Evolutionary conservation across 2,329 filamentous ascomycete genomes (phyloP), one percentile per base, ranked within the genome.

Genomic region (Xylariaceae sp.): DNA sequence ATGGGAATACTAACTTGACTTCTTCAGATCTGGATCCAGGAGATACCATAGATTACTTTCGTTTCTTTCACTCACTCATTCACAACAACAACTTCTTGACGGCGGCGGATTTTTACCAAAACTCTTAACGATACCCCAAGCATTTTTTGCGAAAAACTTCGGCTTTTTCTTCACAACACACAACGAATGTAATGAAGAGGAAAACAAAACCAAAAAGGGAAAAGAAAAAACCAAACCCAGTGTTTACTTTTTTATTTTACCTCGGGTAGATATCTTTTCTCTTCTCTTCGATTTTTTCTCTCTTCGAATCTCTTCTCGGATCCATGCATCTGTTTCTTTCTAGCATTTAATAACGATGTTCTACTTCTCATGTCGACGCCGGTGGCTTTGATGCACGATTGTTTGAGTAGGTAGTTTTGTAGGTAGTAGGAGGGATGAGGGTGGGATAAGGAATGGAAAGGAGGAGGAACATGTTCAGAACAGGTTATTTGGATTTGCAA

Each of bases 11-110:
- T 74, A 67, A 77, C 65, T 49, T 35, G n/a, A 9, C 47, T 5
- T 5, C 51, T 51, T 66, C 18, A 81, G 79, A 75, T 81, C 70
- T 81, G 78, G 78, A 74, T 80, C 66, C 73, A 78, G 69, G 74
- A 76, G 67, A 65, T 75, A 9, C 11, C 11, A 68, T 48, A 81
- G 80, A 63, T 77, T 54, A 60, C 64, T 30, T 30, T 30, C 23
- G 23, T 68, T 64, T 59, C 59, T 39, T 15, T 62, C 53, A 51
- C 58, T 30, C 23, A 30, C 1, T 30, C 23, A 30, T 42, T 42
- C 37, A 42, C 37, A 42, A 42, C 37, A 42, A 10, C 37, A 30
- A 52, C 61, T 61, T 66, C 67, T 64, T 13, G 65, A 66, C 60
- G 61, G 45, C 48, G 15, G 51, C 37, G 13, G 53, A 30, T 30